Conservation (phyloP, 2,329 filamentous ascomycete genomes). For the Clarireedia hainanense region DNA sequence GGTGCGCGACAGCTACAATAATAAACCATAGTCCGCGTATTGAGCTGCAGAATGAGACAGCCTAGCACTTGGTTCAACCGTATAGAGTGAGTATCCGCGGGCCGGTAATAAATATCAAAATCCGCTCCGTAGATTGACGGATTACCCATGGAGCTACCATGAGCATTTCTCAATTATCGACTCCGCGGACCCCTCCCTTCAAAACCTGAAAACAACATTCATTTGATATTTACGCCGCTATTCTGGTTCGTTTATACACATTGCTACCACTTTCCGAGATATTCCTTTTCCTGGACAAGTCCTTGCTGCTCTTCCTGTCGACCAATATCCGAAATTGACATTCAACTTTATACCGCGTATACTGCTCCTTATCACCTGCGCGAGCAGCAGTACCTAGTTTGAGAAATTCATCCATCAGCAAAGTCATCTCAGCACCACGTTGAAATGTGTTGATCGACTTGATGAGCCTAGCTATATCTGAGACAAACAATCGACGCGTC, state of each 20-base stretch:
- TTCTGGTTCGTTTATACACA: background rate
- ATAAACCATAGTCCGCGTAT: too few species aligned
- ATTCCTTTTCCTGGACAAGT: background rate
- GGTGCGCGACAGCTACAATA: too few species aligned
- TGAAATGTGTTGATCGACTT: background rate
- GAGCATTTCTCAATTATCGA: too few species aligned
- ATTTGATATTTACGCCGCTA: background rate
- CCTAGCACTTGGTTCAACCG: too few species aligned
- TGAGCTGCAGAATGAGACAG: too few species aligned
- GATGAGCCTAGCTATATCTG: background rate
- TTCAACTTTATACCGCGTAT: background rate
- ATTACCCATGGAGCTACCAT: too few species aligned
- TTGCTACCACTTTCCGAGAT: background rate
- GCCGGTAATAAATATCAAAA: too few species aligned
- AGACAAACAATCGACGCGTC: background rate
- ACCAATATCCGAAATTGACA: conserved; percentile 1
- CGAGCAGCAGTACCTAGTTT: background rate
- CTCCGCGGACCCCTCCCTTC: too few species aligned
- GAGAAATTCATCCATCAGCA: background rate
- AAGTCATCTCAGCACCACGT: background rate
- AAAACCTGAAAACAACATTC: background rate
- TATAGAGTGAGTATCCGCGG: too few species aligned
- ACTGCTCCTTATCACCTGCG: background rate
- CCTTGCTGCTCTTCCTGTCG: background rate
- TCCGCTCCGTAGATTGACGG: too few species aligned